These are phyloP conservation scores for Millerozyma acaciae DNA, from an alignment of 805 yeast species.

Conservation along the genomic window DNA sequence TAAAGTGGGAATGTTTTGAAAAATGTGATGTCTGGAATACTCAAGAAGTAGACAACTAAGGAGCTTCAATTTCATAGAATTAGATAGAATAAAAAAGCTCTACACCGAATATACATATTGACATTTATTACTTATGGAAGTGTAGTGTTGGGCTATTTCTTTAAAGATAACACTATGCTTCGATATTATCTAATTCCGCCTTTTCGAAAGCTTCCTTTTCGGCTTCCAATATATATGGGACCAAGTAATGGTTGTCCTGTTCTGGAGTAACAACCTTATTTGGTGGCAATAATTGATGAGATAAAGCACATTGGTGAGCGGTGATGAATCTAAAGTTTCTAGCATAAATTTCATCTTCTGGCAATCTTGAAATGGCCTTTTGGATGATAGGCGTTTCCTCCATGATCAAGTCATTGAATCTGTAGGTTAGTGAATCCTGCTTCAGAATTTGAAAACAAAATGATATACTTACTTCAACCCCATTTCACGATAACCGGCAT, in stretches of 20 bases:
- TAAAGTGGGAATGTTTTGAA: slow-evolving; percentile 43
- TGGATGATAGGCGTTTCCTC: slow-evolving; percentile 88
- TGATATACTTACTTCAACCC: slow-evolving; percentile 60
- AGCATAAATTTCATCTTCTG: slow-evolving; percentile 78
- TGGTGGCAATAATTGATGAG: slow-evolving; percentile 82
- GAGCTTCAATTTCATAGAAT: no score
- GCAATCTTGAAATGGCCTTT: slow-evolving; percentile 84
- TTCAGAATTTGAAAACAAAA: not conserved
- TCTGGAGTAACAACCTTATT: slow-evolving; percentile 73
- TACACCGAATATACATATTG: no score
- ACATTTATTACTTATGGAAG: not conserved
- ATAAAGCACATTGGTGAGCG: slow-evolving; percentile 82
- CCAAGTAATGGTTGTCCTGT: slow-evolving; percentile 77
- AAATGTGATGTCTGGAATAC: no score
- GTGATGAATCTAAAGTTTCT: slow-evolving; percentile 90
- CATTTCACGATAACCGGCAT: slow-evolving; percentile 90
- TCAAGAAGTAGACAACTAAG: no score
- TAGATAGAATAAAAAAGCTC: no score
- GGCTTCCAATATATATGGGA: slow-evolving; percentile 89
- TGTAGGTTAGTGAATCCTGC: slow-evolving; percentile 20
- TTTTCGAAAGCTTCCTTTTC: slow-evolving; percentile 90
- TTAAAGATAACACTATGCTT: no score
- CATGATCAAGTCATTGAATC: slow-evolving; percentile 78
- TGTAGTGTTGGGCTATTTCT: not conserved
- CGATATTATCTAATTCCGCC: slow-evolving; percentile 80